These are phyloP conservation scores for Termitomyces sp. DNA, from an alignment of 768 basidiomycete species.

Conservation along the genomic window DNA sequence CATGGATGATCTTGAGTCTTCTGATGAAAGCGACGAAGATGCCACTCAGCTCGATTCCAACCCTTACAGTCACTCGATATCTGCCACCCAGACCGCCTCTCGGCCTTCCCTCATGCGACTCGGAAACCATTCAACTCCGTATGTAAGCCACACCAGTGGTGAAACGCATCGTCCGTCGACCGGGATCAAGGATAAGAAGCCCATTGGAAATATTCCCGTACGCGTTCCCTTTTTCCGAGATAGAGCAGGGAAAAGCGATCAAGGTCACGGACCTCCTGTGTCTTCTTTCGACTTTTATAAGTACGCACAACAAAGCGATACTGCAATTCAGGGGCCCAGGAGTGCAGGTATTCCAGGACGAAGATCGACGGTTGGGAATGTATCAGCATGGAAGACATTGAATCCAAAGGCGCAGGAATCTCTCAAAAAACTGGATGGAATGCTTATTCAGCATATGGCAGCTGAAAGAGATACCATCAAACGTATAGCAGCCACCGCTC, in stretches of 20 bases:
- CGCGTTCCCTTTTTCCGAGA: conserved; percentile 42
- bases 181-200: conserved; percentile 32
- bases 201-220: conserved; percentile 47
- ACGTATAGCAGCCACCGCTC: conserved; percentile 54
- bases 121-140: conserved; percentile 67
- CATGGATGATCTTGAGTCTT: conserved; percentile 68
- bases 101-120: conserved; percentile 52
- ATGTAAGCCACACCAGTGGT: conserved; percentile 36
- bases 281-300: conserved; percentile 41
- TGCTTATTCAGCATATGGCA: conserved; percentile 80
- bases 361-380: conserved; percentile 22
- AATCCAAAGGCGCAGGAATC: conserved; percentile 49
- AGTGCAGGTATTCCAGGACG: conserved; percentile 14
- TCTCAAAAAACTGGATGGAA: conserved; percentile 64
- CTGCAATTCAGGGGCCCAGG: conserved; percentile 3
- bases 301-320: conserved; percentile 37
- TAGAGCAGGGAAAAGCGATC: conserved; percentile 33
- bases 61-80: conserved; percentile 31
- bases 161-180: conserved; percentile 27
- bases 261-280: conserved; percentile 27
- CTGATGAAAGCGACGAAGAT: conserved; percentile 38
- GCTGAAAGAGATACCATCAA: conserved; percentile 76
- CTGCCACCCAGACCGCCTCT: conserved; percentile 24
- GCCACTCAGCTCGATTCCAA: conserved; percentile 22
- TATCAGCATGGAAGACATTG: conserved; percentile 24